Conservation (phyloP, 2,329 filamentous ascomycete species). For the Phaeosphaeriaceae sp. region DNA sequence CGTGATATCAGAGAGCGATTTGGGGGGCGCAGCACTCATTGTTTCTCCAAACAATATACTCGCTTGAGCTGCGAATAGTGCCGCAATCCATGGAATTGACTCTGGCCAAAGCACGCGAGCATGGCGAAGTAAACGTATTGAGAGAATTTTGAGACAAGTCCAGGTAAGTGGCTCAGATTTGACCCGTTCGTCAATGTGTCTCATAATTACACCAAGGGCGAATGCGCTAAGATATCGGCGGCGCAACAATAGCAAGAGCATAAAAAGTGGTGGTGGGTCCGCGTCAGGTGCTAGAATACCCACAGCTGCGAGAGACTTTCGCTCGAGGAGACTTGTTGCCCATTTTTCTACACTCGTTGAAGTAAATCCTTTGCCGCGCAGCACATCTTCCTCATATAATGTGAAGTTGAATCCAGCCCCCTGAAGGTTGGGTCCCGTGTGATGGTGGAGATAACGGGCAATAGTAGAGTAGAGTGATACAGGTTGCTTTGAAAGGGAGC, state of each 20-base stretch:
- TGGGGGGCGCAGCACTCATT: constrained; percentile 3
- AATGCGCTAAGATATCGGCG: constrained; percentile 30
- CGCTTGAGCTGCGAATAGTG: constrained; percentile 34
- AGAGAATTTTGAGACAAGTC: constrained; percentile 30
- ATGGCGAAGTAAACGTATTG: constrained; percentile 37
- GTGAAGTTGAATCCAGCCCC: constrained; percentile 21
- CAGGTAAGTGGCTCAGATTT: constrained; percentile 25
- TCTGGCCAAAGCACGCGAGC: constrained; percentile 40
- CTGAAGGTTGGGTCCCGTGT: constrained; percentile 7
- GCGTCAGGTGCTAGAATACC: constrained; percentile 20
- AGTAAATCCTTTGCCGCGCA: constrained; percentile 26
- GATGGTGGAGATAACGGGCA: constrained; percentile 29
- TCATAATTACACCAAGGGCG: constrained; percentile 32
- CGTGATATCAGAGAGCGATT: constrained; percentile 34
- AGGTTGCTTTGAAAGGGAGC: constrained; percentile 1
- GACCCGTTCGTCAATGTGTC: constrained; percentile 28
- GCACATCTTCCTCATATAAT: constrained; percentile 22
- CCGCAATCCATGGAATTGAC: constrained; percentile 38
- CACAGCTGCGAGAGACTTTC: constrained; percentile 23
- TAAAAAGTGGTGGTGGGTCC: constrained; percentile 34
- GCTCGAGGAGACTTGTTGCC: constrained; percentile 27
- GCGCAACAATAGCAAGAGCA: constrained; percentile 40
- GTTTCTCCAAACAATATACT: constrained; percentile 18
- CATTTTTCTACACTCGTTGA: constrained; percentile 27
- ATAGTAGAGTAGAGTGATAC: constrained; percentile 35